These are phyloP conservation scores for Aaosphaeria pasadenensis DNA, from an alignment of 2,329 filamentous ascomycete species.

Conservation along the genomic window DNA sequence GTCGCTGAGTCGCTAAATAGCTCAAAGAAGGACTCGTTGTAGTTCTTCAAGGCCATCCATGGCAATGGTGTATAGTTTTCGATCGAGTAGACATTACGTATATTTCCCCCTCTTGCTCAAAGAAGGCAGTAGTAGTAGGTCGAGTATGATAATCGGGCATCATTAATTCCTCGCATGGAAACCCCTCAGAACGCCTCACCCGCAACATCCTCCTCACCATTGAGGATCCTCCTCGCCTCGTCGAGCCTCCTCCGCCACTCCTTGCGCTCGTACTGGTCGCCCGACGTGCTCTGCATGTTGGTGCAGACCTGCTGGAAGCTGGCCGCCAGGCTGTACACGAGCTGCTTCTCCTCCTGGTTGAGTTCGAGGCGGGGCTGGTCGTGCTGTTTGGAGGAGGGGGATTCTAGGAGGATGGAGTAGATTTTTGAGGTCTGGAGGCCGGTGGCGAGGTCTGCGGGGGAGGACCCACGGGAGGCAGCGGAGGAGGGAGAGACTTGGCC, in stretches of 20 bases:
- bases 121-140: too few species aligned
- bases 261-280: slow-evolving; percentile 56
- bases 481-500: neutral
- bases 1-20: too few species aligned
- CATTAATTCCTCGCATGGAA: too few species aligned
- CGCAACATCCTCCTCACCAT: slow-evolving; percentile 53
- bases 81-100: too few species aligned
- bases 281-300: slow-evolving; percentile 46
- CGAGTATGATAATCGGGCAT: too few species aligned
- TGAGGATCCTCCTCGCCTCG: slow-evolving; percentile 68
- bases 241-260: slow-evolving; percentile 71
- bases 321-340: slow-evolving; percentile 51
- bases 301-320: slow-evolving; percentile 53
- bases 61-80: too few species aligned
- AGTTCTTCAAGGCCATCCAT: too few species aligned
- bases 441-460: slow-evolving; percentile 24
- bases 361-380: slow-evolving; percentile 35
- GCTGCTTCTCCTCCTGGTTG: slow-evolving; percentile 54
- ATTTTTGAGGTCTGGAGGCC: slow-evolving; percentile 39
- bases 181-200: slow-evolving; percentile 23
- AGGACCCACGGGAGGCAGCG: slow-evolving; percentile 19
- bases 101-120: too few species aligned
- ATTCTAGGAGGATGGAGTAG: slow-evolving; percentile 41
- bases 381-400: slow-evolving; percentile 14
- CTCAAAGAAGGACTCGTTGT: too few species aligned